phyloP scores from a whole-genome alignment of 202 grass and related monocot species.

The Carex arenaria region DNA sequence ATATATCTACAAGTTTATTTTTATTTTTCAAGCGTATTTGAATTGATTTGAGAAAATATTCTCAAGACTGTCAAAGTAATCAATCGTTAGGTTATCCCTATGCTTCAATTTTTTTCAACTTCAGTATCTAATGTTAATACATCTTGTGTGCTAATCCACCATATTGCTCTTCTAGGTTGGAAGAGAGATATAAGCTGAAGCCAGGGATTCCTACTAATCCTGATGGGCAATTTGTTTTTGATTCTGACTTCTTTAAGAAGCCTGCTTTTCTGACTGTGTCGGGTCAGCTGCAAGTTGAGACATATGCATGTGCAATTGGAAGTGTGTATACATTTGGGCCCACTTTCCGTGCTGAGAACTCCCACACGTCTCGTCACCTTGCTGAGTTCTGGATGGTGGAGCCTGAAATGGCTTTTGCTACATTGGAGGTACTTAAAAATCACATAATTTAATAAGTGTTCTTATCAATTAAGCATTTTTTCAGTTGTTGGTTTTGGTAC shows the following conservation, averaged over 20 bases:
- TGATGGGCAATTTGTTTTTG: slow-evolving; percentile 71
- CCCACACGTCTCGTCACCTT: slow-evolving; percentile 84
- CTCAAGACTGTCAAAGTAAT: neutral
- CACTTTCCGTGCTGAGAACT: slow-evolving; percentile 90
- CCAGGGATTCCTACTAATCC: slow-evolving; percentile 56
- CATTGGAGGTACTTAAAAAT: slow-evolving; percentile 53
- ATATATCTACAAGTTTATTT: neutral
- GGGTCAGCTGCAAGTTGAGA: slow-evolving; percentile 92
- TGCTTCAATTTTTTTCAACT: neutral
- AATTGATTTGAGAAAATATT: neutral
- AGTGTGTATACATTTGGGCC: slow-evolving; percentile 95
- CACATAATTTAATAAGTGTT: neutral
- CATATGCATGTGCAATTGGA: slow-evolving; percentile 79
- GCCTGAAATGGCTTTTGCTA: slow-evolving; percentile 94
- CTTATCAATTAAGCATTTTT: neutral
- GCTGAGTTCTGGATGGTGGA: slow-evolving; percentile 99
- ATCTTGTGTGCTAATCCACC: neutral
- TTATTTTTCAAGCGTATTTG: neutral
- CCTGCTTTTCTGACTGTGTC: slow-evolving; percentile 96
- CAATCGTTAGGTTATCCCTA: neutral
- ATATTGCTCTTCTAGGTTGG: slow-evolving; percentile 28
- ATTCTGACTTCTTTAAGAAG: slow-evolving; percentile 78
- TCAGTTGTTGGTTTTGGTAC: slow-evolving; percentile 9
- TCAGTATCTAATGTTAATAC: neutral
- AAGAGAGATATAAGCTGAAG: slow-evolving; percentile 86